Evolutionary conservation across 805 yeast genomes (phyloP).

Genomic region (Suhomyces prunicola): DNA sequence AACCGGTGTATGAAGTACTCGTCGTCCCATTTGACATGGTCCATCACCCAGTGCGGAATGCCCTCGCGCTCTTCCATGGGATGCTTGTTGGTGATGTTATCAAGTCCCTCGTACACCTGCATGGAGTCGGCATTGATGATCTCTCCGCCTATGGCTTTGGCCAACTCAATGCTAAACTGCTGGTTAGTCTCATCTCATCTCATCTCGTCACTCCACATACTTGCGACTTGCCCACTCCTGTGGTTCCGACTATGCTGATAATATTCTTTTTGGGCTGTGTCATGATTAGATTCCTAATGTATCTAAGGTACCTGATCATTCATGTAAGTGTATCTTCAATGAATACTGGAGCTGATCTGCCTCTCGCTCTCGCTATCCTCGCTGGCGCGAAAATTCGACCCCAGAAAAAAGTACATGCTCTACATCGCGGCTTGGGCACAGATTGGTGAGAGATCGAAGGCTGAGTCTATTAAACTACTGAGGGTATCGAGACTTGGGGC

Average conservation of each 20-base stretch:
- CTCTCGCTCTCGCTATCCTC: background rate
- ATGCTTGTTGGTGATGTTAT: conserved; percentile 87
- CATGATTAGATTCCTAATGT: conserved; percentile 25
- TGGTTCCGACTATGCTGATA: conserved; percentile 80
- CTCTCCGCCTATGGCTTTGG: conserved; percentile 76
- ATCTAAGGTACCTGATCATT: conserved; percentile 7
- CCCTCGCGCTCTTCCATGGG: conserved; percentile 76
- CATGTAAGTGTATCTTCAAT: background rate
- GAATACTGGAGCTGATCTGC: background rate
- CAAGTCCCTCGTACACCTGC: conserved; percentile 81
- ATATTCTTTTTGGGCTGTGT: conserved; percentile 37
- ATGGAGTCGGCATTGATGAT: conserved; percentile 94
- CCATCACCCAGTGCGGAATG: conserved; percentile 80
- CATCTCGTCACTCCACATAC: conserved; percentile 24
- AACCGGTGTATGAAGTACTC: conserved; percentile 82
- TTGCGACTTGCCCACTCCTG: conserved; percentile 95
- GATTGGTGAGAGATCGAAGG: too few species aligned
- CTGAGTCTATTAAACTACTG: background rate
- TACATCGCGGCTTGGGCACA: background rate
- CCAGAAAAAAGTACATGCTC: background rate
- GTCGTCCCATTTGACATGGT: conserved; percentile 76
- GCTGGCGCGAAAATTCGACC: background rate
- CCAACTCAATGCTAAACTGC: conserved; percentile 73
- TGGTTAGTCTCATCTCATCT: conserved; percentile 1
- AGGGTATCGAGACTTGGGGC: conserved; percentile 4